Evolutionary conservation across 164 flowering plant genomes (phyloP), one percentile per base, ranked within the genome.

Genomic region (Berberis thunbergii): DNA sequence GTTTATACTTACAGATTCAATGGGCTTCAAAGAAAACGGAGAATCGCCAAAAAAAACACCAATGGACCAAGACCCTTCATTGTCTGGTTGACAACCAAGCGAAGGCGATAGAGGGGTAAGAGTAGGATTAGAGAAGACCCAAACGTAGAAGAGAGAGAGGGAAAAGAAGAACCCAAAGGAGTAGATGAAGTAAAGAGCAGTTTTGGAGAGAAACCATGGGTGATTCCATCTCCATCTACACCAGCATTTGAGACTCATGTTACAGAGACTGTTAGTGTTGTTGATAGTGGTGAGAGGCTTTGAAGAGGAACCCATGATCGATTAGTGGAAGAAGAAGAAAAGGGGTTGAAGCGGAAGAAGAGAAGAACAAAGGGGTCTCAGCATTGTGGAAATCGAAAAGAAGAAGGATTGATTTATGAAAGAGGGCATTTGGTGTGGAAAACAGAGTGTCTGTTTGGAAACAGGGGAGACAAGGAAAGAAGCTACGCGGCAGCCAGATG

Each of bases 61-160:
- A 61, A 91, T 72, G 0, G 98, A 76, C 98, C 98, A 91, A 2
- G 98, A 91, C 2, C 98, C 98, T 71, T 91, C 92, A 65, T 68
- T 76, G 69, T 91, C 98, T 26, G 77, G 84, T 49, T 60, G 79
- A 71, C 96, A 91, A 12, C 92, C 94, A 4, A 76, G n/a, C 2
- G 79, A 58, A 6, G 80, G 46, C 26, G 26, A 26, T 26, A 26
- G 43, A 66, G 6, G 9, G 50, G 64, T 1, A 67, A 44, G n/a
- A 65, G 70, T 0, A 9, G 70, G 60, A 58, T 73, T 1, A 82
- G 79, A 38, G 77, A 49, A 61, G 77, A 66, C 10, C 70, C 54
- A 10, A 87, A 64, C 82, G 86, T 80, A 1, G 71, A 77, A 45
- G 73, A 87, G 54, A 82, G 41, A 1, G 71, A n/a, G 9, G 80